Percentiles rank a stretch among this genome's conserved stretches.
phyloP scores from a whole-genome alignment of 2,329 filamentous ascomycete genomes.

The Fusarium musae region DNA sequence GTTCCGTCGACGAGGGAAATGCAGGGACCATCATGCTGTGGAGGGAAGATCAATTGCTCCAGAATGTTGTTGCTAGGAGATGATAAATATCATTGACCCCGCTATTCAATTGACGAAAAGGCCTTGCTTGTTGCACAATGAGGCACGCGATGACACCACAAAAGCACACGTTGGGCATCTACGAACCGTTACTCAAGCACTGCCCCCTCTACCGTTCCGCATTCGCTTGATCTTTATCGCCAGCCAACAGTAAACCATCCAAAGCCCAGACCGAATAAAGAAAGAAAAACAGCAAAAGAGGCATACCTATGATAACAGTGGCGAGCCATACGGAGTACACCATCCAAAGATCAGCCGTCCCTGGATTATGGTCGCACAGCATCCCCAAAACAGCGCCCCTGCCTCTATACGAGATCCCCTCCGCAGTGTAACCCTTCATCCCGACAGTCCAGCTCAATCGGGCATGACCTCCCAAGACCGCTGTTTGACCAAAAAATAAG shows the following conservation, averaged over 20 bases:
- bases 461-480: background rate
- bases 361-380: background rate
- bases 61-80: too few relatives aligned
- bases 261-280: background rate
- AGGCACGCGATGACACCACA: background rate
- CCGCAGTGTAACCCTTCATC: background rate
- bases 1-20: accelerated
- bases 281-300: background rate
- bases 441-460: background rate
- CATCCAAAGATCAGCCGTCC: background rate
- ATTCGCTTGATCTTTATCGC: accelerated
- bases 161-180: background rate
- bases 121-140: too few relatives aligned
- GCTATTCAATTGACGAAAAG: too few relatives aligned
- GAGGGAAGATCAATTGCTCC: background rate
- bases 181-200: background rate
- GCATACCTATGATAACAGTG: background rate
- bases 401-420: background rate
- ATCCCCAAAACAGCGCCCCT: background rate
- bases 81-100: too few relatives aligned
- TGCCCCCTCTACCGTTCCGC: background rate
- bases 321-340: background rate
- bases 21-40: background rate
- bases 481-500: background rate
- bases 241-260: accelerated